Evolutionary conservation across 1,284 basidiomycete species (phyloP), one percentile per base, ranked within the genome.

Genomic region (Macrocybe sp.): DNA sequence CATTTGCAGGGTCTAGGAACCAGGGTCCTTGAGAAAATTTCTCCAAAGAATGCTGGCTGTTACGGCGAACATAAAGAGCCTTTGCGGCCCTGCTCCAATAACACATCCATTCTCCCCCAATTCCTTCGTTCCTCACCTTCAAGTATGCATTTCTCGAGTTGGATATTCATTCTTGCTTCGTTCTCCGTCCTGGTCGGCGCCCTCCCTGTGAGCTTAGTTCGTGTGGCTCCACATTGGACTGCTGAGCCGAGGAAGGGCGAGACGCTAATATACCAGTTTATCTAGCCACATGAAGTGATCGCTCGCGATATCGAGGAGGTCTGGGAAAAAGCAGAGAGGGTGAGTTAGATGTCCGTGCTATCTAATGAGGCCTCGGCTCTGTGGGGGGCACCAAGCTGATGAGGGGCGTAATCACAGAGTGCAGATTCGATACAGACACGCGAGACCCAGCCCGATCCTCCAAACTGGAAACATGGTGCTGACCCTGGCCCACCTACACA

Each of bases 401-500:
- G 12, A 38, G 22, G n/a, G 6, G 7, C 6, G 37, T 38, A 4
- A 22, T 38, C 37, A 22, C 12, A 38, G 7, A 7, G 37, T 1
- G 22, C 12, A 11, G 22, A 14, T 12, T 38, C 9, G 37, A 14
- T 38, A 22, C 37, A 7, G 37, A 6, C 37, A 41, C 55, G 55
- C 3, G 54, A 55, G 6, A 32, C 51, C 9, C 46, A 52, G 33
- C 42, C 53, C 12, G 42, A 37, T 11, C n/a, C 48, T 16, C 56
- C 54, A 12, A 45, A 45, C 4, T 60, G 58, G 58, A 56, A 45
- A 50, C 55, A 55, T 12, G 56, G 46, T 7, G 29, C 45, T 39
- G 39, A 46, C 33, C 46, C 42, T 36, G 33, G 22, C 22, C 22
- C 22, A 22, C 22, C 22, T 4, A 22, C 9, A 35, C 52, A 34